phyloP scores from a whole-genome alignment of 345 rosid genomes.

The Gossypium mustelinum region DNA sequence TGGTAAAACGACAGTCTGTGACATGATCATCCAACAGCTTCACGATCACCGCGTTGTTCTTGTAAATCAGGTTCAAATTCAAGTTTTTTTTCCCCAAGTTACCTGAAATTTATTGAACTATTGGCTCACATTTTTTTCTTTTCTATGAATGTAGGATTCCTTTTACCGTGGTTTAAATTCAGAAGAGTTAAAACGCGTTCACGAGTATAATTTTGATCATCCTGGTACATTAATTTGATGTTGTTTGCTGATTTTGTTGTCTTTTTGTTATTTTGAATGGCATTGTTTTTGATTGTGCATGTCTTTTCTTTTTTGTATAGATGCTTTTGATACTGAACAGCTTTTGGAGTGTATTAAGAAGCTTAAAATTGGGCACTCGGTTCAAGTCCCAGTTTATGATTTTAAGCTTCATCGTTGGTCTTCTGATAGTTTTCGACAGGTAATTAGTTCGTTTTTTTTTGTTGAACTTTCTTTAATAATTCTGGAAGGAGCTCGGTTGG shows the following conservation, averaged over 20 bases:
- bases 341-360: conserved; percentile 71
- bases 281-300: neutral
- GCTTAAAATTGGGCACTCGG: conserved; percentile 70
- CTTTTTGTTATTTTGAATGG: neutral
- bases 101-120: neutral
- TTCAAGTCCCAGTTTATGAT: conserved; percentile 89
- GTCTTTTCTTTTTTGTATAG: conserved; percentile 28
- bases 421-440: conserved; percentile 90
- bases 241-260: neutral
- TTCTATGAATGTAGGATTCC: conserved; percentile 55
- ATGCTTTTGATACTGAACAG: conserved; percentile 97
- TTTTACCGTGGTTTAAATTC: conserved; percentile 90
- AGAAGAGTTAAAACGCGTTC: conserved; percentile 66
- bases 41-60: conserved; percentile 96
- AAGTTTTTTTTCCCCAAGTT: neutral
- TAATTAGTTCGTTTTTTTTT: conserved; percentile 10
- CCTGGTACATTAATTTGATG: conserved; percentile 53
- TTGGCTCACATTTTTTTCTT: neutral
- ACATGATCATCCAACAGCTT: conserved; percentile 95
- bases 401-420: conserved; percentile 79
- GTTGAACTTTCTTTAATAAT: neutral
- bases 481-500: too few species aligned
- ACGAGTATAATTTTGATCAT: conserved; percentile 97
- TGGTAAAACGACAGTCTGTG: conserved; percentile 97
- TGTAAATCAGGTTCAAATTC: conserved; percentile 68